Base-by-base conservation (phyloP, 805 yeast species). In the Nakazawaea molendinolei region DNA sequence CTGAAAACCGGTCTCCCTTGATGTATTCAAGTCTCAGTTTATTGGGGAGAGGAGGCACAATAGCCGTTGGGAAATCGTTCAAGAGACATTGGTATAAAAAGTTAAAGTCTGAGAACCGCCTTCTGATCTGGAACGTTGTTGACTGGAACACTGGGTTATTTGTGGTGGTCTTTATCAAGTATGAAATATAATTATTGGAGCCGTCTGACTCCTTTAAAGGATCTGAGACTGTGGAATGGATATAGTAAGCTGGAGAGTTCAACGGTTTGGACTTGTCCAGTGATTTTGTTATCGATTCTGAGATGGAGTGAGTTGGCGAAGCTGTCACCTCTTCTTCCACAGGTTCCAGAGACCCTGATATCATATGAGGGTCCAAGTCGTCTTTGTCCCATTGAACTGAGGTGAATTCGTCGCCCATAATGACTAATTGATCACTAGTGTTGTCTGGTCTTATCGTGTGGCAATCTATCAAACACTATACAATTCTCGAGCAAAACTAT, bases 41-140 rank as follows among this genome's bases (percentile, higher is more conserved):
- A 43, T 90, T 94, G 0, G 98, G 98, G 36, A 90, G 66, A 10
- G 97, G 97, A 1, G 98, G 98, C 0, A 90, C 75, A 10, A 92
- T 74, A 41, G 85, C 69, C 4, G 92, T 83, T 0, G 97, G 95
- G 53, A 67, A 83, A 52, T 89, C 96, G 46, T 76, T 79, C 34
- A 68, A 55, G 36, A 90, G 63, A 39, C 86, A 78, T 42, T 80
- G 83, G 56, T 80, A 84, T 16, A 90, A 67, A 45, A 80, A 76
- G 40, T 81, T 72, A 56, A 90, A 86, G 56, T 92, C 97, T 5
- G 90, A 83, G 56, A 85, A 90, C 34, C 98, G 69, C 48, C 97
- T 70, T 31, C 94, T 68, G 3, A 81, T 79, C 17, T 61, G 59
- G 37, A 73, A 65, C n/a, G 56, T 56, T 2, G 60, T 42, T 17